phyloP scores from a whole-genome alignment of 192 early-diverging fungal genomes.

The Coemansia sp. region DNA sequence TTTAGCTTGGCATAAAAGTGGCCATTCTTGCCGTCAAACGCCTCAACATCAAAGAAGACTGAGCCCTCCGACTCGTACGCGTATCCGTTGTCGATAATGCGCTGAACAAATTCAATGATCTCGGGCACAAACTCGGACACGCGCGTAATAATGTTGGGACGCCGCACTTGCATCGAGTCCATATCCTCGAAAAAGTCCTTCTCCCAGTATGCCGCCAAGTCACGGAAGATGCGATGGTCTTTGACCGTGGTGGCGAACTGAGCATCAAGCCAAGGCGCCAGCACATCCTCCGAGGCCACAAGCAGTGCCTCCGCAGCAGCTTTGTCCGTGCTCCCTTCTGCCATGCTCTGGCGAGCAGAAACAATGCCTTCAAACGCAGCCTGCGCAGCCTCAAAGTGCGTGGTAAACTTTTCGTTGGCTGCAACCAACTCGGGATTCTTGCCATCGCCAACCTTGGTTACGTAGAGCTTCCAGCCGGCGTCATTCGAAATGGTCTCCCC shows the following conservation, averaged over 20 bases:
- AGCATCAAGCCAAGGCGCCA: constrained; percentile 49
- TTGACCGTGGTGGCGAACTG: constrained; percentile 64
- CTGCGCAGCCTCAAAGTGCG: constrained; percentile 65
- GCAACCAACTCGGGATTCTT: constrained; percentile 35
- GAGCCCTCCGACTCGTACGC: constrained; percentile 81
- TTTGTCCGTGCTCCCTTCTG: constrained; percentile 29
- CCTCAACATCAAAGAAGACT: constrained; percentile 91
- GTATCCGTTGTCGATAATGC: constrained; percentile 94
- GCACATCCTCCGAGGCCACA: constrained; percentile 28
- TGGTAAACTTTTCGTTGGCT: constrained; percentile 69
- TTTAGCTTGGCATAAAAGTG: constrained; percentile 96
- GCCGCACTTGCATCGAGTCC: constrained; percentile 84
- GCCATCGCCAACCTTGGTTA: constrained; percentile 52
- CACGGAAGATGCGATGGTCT: constrained; percentile 89
- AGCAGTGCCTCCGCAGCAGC: constrained; percentile 46
- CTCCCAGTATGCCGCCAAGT: constrained; percentile 93
- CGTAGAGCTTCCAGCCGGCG: constrained; percentile 62
- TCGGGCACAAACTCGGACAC: constrained; percentile 98
- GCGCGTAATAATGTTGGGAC: constrained; percentile 86
- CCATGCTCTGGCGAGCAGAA: constrained; percentile 13
- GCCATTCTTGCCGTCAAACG: constrained; percentile 75
- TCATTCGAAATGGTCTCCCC: constrained; percentile 47
- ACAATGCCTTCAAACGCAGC: constrained; percentile 32
- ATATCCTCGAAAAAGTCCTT: constrained; percentile 91
- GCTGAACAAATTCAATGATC: constrained; percentile 85